phyloP scores from a whole-genome alignment of 257 asterid genomes.

The Jasminum sambac region DNA sequence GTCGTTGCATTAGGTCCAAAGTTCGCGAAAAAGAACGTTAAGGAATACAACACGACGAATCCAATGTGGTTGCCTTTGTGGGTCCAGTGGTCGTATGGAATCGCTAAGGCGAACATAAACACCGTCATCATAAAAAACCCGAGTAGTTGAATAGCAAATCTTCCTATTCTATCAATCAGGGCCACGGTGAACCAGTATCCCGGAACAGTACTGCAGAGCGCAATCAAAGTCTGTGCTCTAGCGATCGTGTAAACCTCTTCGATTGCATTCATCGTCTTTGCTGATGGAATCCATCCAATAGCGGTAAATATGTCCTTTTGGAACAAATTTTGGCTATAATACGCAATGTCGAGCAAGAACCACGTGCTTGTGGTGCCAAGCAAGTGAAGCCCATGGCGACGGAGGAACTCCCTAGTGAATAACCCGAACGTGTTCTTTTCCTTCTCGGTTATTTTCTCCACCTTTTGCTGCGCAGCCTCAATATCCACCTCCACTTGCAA shows the following conservation, averaged over 20 bases:
- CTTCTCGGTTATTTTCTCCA: background rate
- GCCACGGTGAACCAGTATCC: slow-evolving; percentile 49
- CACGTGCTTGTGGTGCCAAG: slow-evolving; percentile 32
- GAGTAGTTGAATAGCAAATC: slow-evolving; percentile 31
- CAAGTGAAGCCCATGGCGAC: slow-evolving; percentile 30
- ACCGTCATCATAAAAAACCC: slow-evolving; percentile 42
- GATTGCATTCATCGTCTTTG: slow-evolving; percentile 26
- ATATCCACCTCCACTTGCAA: slow-evolving; percentile 30
- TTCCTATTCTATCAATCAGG: slow-evolving; percentile 32
- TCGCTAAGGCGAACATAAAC: slow-evolving; percentile 38
- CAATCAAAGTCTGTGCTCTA: slow-evolving; percentile 44
- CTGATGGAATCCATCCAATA: slow-evolving; percentile 28
- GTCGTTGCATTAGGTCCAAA: slow-evolving; percentile 43
- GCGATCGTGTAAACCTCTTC: slow-evolving; percentile 28
- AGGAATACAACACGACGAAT: slow-evolving; percentile 32
- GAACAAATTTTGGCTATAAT: slow-evolving; percentile 33
- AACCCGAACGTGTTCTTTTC: slow-evolving; percentile 12
- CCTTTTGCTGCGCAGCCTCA: slow-evolving; percentile 19
- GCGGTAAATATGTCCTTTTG: slow-evolving; percentile 29
- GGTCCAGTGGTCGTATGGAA: slow-evolving; percentile 41
- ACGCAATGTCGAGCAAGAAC: slow-evolving; percentile 34
- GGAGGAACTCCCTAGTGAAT: slow-evolving; percentile 29
- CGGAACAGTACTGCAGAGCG: slow-evolving; percentile 55
- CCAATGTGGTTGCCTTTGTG: slow-evolving; percentile 35
- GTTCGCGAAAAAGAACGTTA: slow-evolving; percentile 41